Conservation (phyloP, 129 eudicot genomes). For the Artemisia tridentata region DNA sequence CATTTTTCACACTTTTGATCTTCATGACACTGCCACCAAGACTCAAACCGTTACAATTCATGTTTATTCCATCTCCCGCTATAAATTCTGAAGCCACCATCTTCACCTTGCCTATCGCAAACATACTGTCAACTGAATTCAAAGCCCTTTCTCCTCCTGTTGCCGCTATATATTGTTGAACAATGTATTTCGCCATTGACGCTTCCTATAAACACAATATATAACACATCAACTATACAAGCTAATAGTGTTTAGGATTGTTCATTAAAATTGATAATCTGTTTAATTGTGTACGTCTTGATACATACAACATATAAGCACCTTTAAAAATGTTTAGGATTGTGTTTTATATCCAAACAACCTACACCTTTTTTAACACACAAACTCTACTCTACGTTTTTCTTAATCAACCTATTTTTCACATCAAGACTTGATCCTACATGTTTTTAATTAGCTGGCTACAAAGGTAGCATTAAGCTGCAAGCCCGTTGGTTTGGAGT, state of each 20-base stretch:
- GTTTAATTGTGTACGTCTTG: background rate
- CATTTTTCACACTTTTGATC: constrained; percentile 52
- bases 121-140: constrained; percentile 74
- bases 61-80: constrained; percentile 51
- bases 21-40: constrained; percentile 42
- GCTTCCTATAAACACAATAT: constrained; percentile 52
- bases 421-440: too few relatives aligned
- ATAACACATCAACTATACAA: background rate
- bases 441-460: too few relatives aligned
- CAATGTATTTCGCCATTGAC: constrained; percentile 81
- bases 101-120: constrained; percentile 84
- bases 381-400: too few relatives aligned
- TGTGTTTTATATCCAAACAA: too few relatives aligned
- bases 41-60: constrained; percentile 27
- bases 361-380: too few relatives aligned
- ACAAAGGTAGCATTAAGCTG: too few relatives aligned
- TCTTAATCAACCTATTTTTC: too few relatives aligned
- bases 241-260: too few relatives aligned
- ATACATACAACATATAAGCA: too few relatives aligned
- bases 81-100: constrained; percentile 78
- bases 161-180: constrained; percentile 84
- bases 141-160: constrained; percentile 70
- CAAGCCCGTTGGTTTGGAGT: too few relatives aligned
- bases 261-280: too few relatives aligned
- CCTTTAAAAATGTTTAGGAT: too few relatives aligned